Evolutionary conservation across 805 yeast species (phyloP), one percentile per base, ranked within the genome.

Genomic region (Yarrowia porcina): DNA sequence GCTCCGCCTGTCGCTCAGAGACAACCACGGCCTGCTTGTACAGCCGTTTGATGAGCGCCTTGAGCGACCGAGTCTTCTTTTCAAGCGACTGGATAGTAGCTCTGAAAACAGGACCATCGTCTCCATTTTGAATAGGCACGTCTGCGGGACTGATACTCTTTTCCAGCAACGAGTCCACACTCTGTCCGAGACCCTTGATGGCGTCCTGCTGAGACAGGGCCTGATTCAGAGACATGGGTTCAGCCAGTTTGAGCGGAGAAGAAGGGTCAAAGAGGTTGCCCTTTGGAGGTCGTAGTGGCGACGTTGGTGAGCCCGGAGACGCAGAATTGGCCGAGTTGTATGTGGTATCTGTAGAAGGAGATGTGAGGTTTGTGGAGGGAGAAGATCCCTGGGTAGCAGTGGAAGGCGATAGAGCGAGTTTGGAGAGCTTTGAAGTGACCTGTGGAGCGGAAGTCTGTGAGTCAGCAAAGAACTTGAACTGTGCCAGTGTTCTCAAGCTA

Each of bases 101-200:
- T 18, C 81, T 69, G 67, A 78, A 78, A 21, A 76, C 69, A 3
- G 81, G 81, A 8, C 81, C 80, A 56, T 78, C 81, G 60, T 77
- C 80, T 9, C 59, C 59, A 7, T 39, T 56, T 20, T 56, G 61
- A 10, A 39, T 23, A 6, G 61, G 49, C 23, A 52, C 59, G 20
- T 56, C 61, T 1, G 39, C 20, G 15, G 61, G 61, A 2, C n/a
- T 10, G n/a, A 56, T 20, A 3, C 21, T 18, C 11, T 28, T 25
- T 20, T 56, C 61, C 49, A 76, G 75, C 62, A 74, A 76, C n/a
- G 72, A 67, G 10, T 62, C 64, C 30, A 69, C 69, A 25, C 69
- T 71, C 8, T 67, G 68, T 17, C 67, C 67, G 8, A 75, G 75
- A 9, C 75, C 63, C 4, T 68, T 67, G 15, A 71, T 68, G n/a